Base-by-base conservation (phyloP, 75 land plant species). In the Selaginella moellendorffii region DNA sequence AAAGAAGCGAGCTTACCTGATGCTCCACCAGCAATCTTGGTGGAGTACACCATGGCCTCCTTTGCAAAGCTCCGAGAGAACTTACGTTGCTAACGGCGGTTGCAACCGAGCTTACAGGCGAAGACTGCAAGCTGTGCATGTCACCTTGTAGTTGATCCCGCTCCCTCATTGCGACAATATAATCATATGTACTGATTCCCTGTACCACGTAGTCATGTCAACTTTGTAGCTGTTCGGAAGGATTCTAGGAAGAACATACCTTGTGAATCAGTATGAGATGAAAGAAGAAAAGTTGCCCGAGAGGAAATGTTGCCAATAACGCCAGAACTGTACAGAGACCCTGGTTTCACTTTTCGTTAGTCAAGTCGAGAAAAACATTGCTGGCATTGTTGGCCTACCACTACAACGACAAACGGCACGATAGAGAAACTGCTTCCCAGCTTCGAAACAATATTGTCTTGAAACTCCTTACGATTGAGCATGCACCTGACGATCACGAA, bases 181-280 rank as follows among this genome's bases (percentile, higher is more conserved):
- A 93, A 63, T 93, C 96, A 68, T 93, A 93, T 12, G 98, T 93
- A 62, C 87, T 93, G 27, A 93, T 80, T 65, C 98, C 98, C 98
- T 92, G 73, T 23, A 28, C 36, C 51, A 26, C 30, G 17, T 67
- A 5, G 29, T 19, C 71, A 25, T 10, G 8, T 20, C 1, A 27
- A 5, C 14, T 5, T 36, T 5, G 14, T 36, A 5, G 5, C 5
- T 36, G 46, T 36, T 5, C 10, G 14, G 46, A 14, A 5, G 14
- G 46, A 36, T 5, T 5, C 10, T 5, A 14, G 14, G 46, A n/a
- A 27, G 24, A 36, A 51, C 52, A n/a, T 77, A 83, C 97, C 97
- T 92, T 92, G 62, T 81, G 80, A 26, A 92, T 92, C 12, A 92
- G 90, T 23, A 92, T 84, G 58, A 89, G 75, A 67, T 92, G 97